Percentiles rank a stretch among this genome's conserved stretches.
These are phyloP conservation scores for Volvariella volvacea DNA, from an alignment of 1,284 basidiomycete species.

Conservation along the genomic window DNA sequence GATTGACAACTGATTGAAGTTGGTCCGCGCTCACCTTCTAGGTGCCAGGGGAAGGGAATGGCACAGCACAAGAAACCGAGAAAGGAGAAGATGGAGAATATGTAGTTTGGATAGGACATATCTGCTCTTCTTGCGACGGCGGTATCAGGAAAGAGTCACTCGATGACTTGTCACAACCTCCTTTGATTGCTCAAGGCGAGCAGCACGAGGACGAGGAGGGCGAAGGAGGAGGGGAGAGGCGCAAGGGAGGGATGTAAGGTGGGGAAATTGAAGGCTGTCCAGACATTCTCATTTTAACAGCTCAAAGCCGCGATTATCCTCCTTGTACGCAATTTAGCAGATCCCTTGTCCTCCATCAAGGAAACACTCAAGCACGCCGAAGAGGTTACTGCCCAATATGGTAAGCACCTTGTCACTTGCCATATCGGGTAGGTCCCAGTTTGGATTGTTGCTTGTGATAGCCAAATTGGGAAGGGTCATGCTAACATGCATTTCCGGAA, in stretches of 20 bases:
- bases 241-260: conserved; percentile 22
- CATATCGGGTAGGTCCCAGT: conserved; percentile 12
- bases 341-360: conserved; percentile 24
- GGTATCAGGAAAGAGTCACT: too few species aligned
- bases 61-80: conserved; percentile 40
- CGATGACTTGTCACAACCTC: too few species aligned
- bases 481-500: too few species aligned
- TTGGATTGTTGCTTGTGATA: conserved; percentile 21
- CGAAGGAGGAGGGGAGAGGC: conserved; percentile 15
- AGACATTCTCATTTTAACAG: conserved; percentile 24
- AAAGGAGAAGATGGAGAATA: conserved; percentile 35
- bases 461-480: background rate
- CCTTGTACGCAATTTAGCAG: conserved; percentile 25
- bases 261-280: conserved; percentile 18
- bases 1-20: conserved; percentile 2
- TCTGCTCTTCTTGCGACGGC: conserved; percentile 10
- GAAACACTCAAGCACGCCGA: conserved; percentile 8
- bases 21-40: conserved; percentile 30
- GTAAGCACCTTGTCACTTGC: too few species aligned
- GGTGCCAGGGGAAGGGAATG: conserved; percentile 56
- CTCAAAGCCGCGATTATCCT: conserved; percentile 18
- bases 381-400: background rate
- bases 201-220: conserved; percentile 10
- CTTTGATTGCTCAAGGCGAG: conserved; percentile 4
- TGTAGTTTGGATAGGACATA: conserved; percentile 25